Conservation (phyloP, 1,284 basidiomycete genomes). For the Farysia itapuensis region DNA sequence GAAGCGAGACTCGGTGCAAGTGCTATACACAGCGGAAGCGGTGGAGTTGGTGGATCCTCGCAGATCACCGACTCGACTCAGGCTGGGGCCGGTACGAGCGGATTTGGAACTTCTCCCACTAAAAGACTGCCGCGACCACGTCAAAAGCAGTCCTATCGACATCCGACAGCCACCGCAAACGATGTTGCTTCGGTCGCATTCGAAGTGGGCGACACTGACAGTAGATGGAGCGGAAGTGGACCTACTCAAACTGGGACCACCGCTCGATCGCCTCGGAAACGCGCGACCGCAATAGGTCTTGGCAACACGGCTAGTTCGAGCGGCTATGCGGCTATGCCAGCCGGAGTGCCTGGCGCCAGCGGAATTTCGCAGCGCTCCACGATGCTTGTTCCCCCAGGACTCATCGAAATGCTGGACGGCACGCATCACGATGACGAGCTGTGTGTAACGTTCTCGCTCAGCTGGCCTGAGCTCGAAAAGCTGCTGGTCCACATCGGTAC, state of each 20-base stretch:
- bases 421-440: constrained; percentile 89
- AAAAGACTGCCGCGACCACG: constrained; percentile 11
- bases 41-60: constrained; percentile 11
- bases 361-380: background rate
- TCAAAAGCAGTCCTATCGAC: constrained; percentile 18
- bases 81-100: constrained; percentile 6
- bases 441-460: constrained; percentile 76
- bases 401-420: constrained; percentile 74
- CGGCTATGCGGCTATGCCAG: background rate
- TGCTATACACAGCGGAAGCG: constrained; percentile 1
- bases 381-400: constrained; percentile 59
- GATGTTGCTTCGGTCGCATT: constrained; percentile 50
- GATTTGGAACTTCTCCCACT: constrained; percentile 30
- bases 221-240: background rate
- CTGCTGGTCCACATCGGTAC: constrained; percentile 65
- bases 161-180: constrained; percentile 48
- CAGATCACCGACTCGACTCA: constrained; percentile 12
- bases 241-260: background rate
- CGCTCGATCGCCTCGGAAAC: constrained; percentile 23
- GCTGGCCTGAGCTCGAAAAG: constrained; percentile 78
- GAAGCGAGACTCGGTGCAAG: constrained; percentile 20
- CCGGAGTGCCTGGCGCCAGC: too few species aligned
- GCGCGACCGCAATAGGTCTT: constrained; percentile 4
- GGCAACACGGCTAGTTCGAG: background rate
- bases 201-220: constrained; percentile 8